Conservation (phyloP, 1,284 basidiomycete species). For the Sanguinoderma infundibulare region DNA sequence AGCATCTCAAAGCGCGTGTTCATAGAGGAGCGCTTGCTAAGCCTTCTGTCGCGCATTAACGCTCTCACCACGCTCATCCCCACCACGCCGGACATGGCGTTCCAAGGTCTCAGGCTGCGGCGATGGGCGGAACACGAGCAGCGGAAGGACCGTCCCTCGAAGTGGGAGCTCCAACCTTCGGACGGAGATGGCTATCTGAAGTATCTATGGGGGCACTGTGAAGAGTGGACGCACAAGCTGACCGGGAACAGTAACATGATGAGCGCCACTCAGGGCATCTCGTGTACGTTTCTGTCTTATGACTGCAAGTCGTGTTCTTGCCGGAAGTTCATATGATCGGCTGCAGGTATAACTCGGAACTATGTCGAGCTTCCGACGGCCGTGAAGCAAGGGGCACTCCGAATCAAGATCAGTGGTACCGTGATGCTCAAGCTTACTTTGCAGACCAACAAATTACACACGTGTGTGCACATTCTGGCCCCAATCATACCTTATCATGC, state of each 20-base stretch:
- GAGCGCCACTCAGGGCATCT: conserved; percentile 31
- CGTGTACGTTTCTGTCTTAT: conserved; percentile 25
- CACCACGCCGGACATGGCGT: conserved; percentile 31
- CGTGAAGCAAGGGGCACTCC: conserved; percentile 29
- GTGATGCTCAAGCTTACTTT: conserved; percentile 31
- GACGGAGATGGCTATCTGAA: conserved; percentile 24
- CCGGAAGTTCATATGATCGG: background rate
- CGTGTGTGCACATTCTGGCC: conserved; percentile 17
- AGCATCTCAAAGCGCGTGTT: conserved; percentile 34
- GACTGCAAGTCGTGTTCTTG: background rate
- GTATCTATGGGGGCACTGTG: conserved; percentile 37
- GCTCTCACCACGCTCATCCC: conserved; percentile 38
- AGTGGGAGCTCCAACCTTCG: conserved; percentile 29
- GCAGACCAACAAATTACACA: conserved; percentile 25
- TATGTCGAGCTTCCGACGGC: conserved; percentile 34
- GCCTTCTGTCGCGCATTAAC: conserved; percentile 34
- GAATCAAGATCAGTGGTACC: conserved; percentile 35
- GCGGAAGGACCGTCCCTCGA: conserved; percentile 29
- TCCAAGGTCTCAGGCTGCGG: conserved; percentile 32
- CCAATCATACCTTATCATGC: background rate
- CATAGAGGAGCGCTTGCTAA: conserved; percentile 36
- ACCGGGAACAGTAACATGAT: conserved; percentile 28
- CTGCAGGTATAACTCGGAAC: conserved; percentile 36
- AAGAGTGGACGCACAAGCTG: conserved; percentile 36
- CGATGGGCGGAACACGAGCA: conserved; percentile 34